These are phyloP conservation scores for Ceratocystis albifundus DNA, from an alignment of 2,329 filamentous ascomycete species.

Conservation along the genomic window DNA sequence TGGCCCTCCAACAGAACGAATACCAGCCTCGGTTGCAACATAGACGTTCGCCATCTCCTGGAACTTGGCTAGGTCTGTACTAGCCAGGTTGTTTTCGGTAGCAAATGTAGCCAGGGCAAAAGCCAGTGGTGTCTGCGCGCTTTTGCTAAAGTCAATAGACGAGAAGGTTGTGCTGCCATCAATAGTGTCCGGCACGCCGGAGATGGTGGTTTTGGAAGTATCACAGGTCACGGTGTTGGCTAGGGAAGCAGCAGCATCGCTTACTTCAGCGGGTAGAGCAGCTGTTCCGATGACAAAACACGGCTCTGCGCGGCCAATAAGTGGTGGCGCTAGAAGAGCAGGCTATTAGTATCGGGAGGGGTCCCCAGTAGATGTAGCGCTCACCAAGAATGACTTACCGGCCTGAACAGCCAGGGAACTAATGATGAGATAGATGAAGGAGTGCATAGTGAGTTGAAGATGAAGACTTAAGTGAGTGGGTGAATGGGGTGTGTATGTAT, in stretches of 20 bases:
- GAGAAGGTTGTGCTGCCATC: conserved; percentile 42
- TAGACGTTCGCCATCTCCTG: conserved; percentile 45
- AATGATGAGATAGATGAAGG: conserved; percentile 14
- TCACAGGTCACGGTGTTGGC: conserved; percentile 40
- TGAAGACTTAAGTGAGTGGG: not conserved
- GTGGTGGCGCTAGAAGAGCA: conserved; percentile 18
- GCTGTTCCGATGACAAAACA: conserved; percentile 46
- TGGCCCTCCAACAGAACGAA: conserved; percentile 42
- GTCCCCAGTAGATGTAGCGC: not conserved
- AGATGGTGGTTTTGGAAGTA: conserved; percentile 37
- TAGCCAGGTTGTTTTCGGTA: conserved; percentile 39
- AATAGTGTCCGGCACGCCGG: conserved; percentile 45
- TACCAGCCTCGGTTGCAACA: conserved; percentile 47
- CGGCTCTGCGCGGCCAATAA: conserved; percentile 30
- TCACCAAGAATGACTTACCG: conserved; percentile 10
- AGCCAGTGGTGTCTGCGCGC: conserved; percentile 37
- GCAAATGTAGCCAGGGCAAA: conserved; percentile 46
- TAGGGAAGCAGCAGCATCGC: conserved; percentile 35
- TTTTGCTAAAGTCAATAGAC: conserved; percentile 44
- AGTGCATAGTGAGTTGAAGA: conserved; percentile 8
- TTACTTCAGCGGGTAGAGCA: conserved; percentile 41
- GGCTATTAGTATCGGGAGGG: not conserved
- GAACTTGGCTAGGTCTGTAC: conserved; percentile 40
- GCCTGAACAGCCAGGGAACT: conserved; percentile 17
- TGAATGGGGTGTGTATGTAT: not conserved